phyloP scores from a whole-genome alignment of 2,329 filamentous ascomycete species.

The Paraphoma sp. region DNA sequence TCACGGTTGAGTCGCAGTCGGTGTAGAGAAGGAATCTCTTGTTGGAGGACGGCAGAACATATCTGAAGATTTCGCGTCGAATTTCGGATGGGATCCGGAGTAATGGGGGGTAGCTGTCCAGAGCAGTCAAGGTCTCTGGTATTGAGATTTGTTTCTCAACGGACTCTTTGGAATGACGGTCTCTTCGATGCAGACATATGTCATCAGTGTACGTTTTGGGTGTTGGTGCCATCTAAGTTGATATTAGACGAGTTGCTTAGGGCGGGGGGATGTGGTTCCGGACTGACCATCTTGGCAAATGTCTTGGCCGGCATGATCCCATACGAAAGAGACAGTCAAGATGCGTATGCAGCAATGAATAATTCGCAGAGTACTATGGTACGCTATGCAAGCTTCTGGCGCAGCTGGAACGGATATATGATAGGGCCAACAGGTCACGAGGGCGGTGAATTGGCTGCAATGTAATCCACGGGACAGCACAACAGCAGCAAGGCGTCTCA shows the following conservation, averaged over 20 bases:
- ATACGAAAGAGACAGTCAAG: constrained; percentile 5
- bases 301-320: constrained; percentile 43
- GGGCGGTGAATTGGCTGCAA: constrained; percentile 2
- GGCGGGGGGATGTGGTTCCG: constrained; percentile 5
- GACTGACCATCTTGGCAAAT: constrained; percentile 43
- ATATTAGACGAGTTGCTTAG: constrained; percentile 23
- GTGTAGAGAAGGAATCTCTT: constrained; percentile 56
- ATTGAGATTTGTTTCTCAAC: constrained; percentile 46
- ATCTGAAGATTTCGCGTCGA: constrained; percentile 47
- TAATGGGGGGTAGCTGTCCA: constrained; percentile 46
- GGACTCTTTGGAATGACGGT: constrained; percentile 36
- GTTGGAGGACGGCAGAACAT: constrained; percentile 46
- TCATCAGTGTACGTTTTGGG: constrained; percentile 31
- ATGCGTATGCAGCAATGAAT: not conserved
- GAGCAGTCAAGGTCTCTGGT: constrained; percentile 44
- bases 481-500: not conserved
- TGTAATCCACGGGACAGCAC: not conserved
- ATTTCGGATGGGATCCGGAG: constrained; percentile 49
- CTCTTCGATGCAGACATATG: constrained; percentile 31
- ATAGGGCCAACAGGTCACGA: constrained; percentile 11
- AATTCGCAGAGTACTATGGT: not conserved
- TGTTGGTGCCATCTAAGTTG: constrained; percentile 35
- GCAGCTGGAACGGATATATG: not conserved
- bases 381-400: not conserved
- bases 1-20: constrained; percentile 47